Evolutionary conservation across 768 basidiomycete species (phyloP).

Genomic region (Hericium alpestre): DNA sequence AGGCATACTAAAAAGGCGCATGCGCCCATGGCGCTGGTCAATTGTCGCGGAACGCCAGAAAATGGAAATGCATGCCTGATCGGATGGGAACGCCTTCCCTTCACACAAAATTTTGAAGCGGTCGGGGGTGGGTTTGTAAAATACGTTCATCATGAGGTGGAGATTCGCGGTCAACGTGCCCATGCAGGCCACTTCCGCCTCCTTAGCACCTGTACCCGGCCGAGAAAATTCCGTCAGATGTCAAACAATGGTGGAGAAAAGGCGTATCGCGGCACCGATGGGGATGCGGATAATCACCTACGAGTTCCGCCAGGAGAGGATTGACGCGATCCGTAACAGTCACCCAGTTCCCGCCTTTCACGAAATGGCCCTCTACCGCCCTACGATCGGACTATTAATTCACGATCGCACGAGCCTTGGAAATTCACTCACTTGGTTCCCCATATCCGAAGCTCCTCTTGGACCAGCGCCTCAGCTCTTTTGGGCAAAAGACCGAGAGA

Average conservation of each 20-base stretch:
- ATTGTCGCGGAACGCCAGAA: background rate
- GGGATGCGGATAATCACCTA: slow-evolving; percentile 44
- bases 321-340: slow-evolving; percentile 62
- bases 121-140: slow-evolving; percentile 79
- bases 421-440: slow-evolving; percentile 41
- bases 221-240: slow-evolving; percentile 7
- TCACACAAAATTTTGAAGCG: slow-evolving; percentile 95
- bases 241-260: background rate
- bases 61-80: slow-evolving; percentile 53
- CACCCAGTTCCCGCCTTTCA: slow-evolving; percentile 73
- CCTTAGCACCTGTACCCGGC: slow-evolving; percentile 57
- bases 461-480: slow-evolving; percentile 56
- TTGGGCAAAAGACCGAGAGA: slow-evolving; percentile 81
- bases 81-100: slow-evolving; percentile 89
- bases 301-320: slow-evolving; percentile 66
- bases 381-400: slow-evolving; percentile 28
- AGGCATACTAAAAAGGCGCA: slow-evolving; percentile 64
- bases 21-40: background rate
- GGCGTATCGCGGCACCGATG: background rate
- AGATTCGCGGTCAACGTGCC: slow-evolving; percentile 91
- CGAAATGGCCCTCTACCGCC: slow-evolving; percentile 81
- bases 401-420: too few relatives aligned
- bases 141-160: slow-evolving; percentile 88
- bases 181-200: slow-evolving; percentile 91
- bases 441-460: slow-evolving; percentile 84